These are phyloP conservation scores for Pythium sukuiense DNA, from an alignment of 352 stramenopile genomes.

Conservation along the genomic window DNA sequence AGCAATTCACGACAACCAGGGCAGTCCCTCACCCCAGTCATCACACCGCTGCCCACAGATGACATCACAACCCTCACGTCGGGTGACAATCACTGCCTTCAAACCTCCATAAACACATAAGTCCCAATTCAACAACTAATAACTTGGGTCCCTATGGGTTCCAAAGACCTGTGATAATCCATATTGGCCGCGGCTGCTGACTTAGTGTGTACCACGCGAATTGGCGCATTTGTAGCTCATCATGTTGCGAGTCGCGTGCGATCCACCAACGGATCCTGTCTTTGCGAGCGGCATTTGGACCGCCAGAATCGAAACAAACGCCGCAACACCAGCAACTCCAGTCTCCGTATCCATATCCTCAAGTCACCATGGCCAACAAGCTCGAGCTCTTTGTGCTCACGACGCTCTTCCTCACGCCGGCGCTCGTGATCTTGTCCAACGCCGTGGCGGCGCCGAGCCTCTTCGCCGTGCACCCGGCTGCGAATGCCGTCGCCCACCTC, in stretches of 20 bases:
- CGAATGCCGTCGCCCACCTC: conserved; percentile 61
- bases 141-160: background rate
- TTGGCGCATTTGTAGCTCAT: background rate
- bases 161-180: background rate
- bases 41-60: background rate
- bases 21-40: background rate
- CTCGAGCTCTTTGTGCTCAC: conserved; percentile 57
- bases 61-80: background rate
- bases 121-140: background rate
- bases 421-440: conserved; percentile 44
- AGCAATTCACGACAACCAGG: background rate
- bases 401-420: conserved; percentile 49
- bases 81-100: background rate
- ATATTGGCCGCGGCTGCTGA: background rate
- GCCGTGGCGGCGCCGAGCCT: conserved; percentile 37
- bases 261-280: conserved; percentile 10
- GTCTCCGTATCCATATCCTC: background rate
- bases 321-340: conserved; percentile 1
- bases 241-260: conserved; percentile 4
- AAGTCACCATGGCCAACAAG: conserved; percentile 47
- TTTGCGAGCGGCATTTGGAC: background rate
- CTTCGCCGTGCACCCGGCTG: conserved; percentile 61
- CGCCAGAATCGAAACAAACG: conserved; percentile 18
- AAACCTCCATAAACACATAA: background rate
- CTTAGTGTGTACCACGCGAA: conserved; percentile 4